Conservation (phyloP, 345 rosid species). For the Eucalyptus sideroxylon region DNA sequence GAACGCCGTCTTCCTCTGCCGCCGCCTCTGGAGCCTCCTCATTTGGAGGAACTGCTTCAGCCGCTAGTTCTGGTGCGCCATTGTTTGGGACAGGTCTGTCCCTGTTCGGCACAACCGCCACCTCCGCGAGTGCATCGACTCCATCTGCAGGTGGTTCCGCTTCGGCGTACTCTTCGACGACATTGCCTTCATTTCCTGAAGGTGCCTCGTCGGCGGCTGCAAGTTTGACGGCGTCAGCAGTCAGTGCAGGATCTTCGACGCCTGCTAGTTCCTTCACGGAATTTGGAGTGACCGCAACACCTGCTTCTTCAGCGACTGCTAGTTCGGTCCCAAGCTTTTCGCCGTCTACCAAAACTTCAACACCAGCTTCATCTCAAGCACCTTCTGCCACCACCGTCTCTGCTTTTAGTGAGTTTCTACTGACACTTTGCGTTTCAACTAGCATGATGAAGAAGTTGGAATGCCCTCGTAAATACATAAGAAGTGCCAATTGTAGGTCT, state of each 20-base stretch:
- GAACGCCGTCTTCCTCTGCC: background rate
- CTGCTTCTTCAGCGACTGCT: slow-evolving; percentile 29
- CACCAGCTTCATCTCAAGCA: slow-evolving; percentile 35
- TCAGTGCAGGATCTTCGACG: slow-evolving; percentile 4
- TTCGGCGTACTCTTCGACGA: background rate
- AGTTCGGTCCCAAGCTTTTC: slow-evolving; percentile 60
- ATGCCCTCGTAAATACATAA: background rate
- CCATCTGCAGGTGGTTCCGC: slow-evolving; percentile 26
- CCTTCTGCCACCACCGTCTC: slow-evolving; percentile 24
- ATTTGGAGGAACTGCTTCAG: background rate
- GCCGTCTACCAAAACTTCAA: slow-evolving; percentile 21
- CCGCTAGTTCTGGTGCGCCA: background rate
- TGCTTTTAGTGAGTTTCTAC: slow-evolving; percentile 37
- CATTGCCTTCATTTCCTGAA: slow-evolving; percentile 28
- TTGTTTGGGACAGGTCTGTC: background rate
- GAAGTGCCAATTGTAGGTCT: background rate
- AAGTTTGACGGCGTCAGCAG: background rate
- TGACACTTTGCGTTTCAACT: background rate
- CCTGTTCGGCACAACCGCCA: background rate
- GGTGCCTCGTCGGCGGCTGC: slow-evolving; percentile 21
- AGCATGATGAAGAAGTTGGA: background rate
- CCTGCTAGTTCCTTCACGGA: slow-evolving; percentile 34
- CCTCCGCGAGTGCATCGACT: slow-evolving; percentile 15
- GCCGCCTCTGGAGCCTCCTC: background rate
- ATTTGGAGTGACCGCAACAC: slow-evolving; percentile 30